Evolutionary conservation across 257 asterid species (phyloP), one percentile per base, ranked within the genome.

Genomic region (Eustoma russellianum): DNA sequence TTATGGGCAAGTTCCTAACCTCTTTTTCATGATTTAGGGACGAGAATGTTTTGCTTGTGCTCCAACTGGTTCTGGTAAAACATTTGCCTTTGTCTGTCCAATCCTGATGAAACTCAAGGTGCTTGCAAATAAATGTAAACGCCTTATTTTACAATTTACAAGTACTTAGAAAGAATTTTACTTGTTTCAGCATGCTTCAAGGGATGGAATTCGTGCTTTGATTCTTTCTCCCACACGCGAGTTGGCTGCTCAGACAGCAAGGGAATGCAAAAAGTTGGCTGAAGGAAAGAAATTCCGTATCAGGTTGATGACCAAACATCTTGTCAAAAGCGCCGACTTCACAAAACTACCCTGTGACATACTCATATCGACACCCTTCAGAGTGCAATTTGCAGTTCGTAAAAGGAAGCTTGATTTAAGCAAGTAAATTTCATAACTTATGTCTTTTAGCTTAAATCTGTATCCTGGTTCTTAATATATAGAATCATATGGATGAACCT

Each of bases 51-150:
- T 89, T 70, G 94, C 93, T 16, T 81, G 90, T 79, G 97, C 95
- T 52, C 95, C 92, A 43, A 85, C 97, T 65, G 97, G 97, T 68
- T 89, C 90, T 56, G 97, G 97, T n/a, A 85, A 89, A 72, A 89
- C 97, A 16, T 81, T 85, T 66, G 94, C 97, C 43, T 85, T 89
- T 63, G 66, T 83, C 63, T 83, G 88, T 69, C 97, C 95, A 7
- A 79, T 85, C 61, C 83, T 89, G 57, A 77, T 81, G 78, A 85
- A 79, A 77, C 93, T 89, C 62, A 68, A 75, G 97, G 97, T 85
- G 70, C 51, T 13, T 12, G 16, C 15, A 51, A 19, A 13, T 44
- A 30, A 38, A 13, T 46, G 17, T 48, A n/a, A 50, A 17, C 2
- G 48, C 49, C 57, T 40, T 46, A 16, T 35, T 17, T 17, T 28